phyloP scores from a whole-genome alignment of 495 filamentous ascomycete genomes.

The Podospora australis region DNA sequence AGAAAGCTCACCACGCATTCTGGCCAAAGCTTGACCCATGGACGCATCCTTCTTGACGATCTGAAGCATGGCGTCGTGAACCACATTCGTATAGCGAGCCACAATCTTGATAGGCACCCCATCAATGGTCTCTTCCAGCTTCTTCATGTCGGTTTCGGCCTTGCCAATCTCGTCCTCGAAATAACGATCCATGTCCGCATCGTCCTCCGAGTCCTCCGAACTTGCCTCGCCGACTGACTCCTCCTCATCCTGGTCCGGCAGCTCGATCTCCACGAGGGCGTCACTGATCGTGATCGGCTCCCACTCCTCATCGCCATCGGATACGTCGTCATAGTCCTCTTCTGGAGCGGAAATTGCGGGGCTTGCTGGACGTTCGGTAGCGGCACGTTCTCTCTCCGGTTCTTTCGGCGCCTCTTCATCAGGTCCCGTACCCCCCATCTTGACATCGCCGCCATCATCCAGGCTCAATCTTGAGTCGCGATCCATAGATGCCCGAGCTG shows the following conservation, averaged over 20 bases:
- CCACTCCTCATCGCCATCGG: background rate
- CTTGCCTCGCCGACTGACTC: background rate
- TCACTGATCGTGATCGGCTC: too few species aligned
- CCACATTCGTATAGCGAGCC: constrained; percentile 27
- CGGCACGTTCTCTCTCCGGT: background rate
- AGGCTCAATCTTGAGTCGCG: constrained; percentile 23
- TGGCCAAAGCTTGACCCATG: too few species aligned
- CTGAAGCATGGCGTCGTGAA: constrained; percentile 27
- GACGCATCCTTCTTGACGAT: constrained; percentile 29
- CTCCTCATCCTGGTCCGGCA: background rate
- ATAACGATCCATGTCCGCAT: constrained; percentile 47
- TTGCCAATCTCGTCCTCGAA: constrained; percentile 42
- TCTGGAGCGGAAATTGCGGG: constrained; percentile 1
- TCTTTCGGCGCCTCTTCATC: constrained; percentile 6
- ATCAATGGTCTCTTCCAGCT: constrained; percentile 25
- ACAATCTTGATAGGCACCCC: constrained; percentile 18
- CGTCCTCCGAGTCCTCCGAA: constrained; percentile 34
- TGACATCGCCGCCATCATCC: constrained; percentile 13
- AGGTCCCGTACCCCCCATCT: constrained; percentile 14
- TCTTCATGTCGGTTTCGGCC: constrained; percentile 34
- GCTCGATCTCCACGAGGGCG: background rate
- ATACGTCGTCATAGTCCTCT: background rate
- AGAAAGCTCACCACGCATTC: too few species aligned
- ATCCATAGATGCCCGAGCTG: constrained; percentile 33
- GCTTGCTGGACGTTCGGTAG: background rate